Evolutionary conservation across 108 stramenopile species (phyloP).

Genomic region (Tribonema minus): DNA sequence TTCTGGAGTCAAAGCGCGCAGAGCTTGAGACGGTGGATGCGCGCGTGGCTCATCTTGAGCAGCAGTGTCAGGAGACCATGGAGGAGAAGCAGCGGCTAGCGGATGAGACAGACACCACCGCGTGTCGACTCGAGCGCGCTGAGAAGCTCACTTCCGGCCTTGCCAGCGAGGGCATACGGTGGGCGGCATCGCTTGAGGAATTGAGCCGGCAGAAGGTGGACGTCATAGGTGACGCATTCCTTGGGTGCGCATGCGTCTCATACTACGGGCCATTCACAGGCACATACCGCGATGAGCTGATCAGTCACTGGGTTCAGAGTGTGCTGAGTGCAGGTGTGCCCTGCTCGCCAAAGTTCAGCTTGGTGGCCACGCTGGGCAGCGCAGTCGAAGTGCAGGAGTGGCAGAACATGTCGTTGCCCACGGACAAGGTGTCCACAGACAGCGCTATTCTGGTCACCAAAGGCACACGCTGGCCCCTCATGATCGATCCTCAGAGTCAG

Average conservation of each 20-base stretch:
- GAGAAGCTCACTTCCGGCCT: constrained; percentile 63
- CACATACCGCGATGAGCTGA: constrained; percentile 50
- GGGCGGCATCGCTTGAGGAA: constrained; percentile 48
- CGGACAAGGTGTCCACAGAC: constrained; percentile 61
- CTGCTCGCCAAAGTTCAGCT: constrained; percentile 25
- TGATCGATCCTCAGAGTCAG: constrained; percentile 69
- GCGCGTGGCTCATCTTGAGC: constrained; percentile 55
- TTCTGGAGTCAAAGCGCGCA: constrained; percentile 55
- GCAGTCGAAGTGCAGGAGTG: constrained; percentile 61
- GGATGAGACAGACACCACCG: constrained; percentile 54
- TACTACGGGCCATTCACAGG: constrained; percentile 68
- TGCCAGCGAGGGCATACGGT: constrained; percentile 60
- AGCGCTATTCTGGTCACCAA: constrained; percentile 59
- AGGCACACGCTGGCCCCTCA: constrained; percentile 63
- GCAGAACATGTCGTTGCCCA: constrained; percentile 60
- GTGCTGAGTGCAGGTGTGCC: constrained; percentile 42
- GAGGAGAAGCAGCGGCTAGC: constrained; percentile 59
- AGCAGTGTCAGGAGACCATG: constrained; percentile 53
- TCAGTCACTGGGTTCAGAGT: constrained; percentile 45
- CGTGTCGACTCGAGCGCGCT: constrained; percentile 55
- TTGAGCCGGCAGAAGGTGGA: constrained; percentile 40
- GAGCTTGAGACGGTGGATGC: constrained; percentile 56
- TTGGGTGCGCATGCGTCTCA: constrained; percentile 56
- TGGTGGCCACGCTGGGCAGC: constrained; percentile 55
- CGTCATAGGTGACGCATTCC: constrained; percentile 61